phyloP scores from a whole-genome alignment of 164 flowering plant genomes.

The Vitis cinerea region DNA sequence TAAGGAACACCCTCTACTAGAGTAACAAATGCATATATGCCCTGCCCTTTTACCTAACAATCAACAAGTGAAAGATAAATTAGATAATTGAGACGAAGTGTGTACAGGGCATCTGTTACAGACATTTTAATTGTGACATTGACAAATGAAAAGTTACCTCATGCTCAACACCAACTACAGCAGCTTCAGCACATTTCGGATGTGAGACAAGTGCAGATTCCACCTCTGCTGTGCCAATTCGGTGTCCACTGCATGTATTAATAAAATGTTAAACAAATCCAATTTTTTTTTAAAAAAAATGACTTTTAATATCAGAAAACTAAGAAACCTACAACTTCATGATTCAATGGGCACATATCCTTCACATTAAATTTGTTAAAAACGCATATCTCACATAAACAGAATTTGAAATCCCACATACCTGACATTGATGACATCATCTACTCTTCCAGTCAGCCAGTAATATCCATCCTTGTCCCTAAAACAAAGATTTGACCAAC shows the following conservation, averaged over 20 bases:
- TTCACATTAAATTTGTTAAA: neutral
- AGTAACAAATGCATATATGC: conserved; percentile 94
- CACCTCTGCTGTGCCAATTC: conserved; percentile 98
- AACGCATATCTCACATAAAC: neutral
- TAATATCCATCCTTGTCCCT: conserved; percentile 98
- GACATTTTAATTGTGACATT: neutral
- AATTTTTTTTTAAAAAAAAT: neutral
- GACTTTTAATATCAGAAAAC: neutral
- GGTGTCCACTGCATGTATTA: conserved; percentile 76
- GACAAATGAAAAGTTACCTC: conserved; percentile 50
- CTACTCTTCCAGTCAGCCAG: conserved; percentile 99
- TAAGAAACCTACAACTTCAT: neutral
- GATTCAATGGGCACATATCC: neutral
- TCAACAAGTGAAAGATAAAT: conserved; percentile 8
- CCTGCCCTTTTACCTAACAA: conserved; percentile 92
- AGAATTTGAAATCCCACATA: conserved; percentile 14
- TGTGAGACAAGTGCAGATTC: conserved; percentile 99
- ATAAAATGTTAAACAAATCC: neutral
- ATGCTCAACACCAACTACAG: conserved; percentile 98
- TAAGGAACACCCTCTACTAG: conserved; percentile 87
- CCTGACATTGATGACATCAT: conserved; percentile 99
- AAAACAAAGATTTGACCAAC: conserved; percentile 8
- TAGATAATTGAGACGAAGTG: neutral
- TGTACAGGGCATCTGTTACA: conserved; percentile 1
- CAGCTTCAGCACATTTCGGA: conserved; percentile 98